Percentiles rank a stretch among this genome's conserved stretches.
Evolutionary conservation across 345 rosid genomes (phyloP).

Genomic region (Firmiana major): DNA sequence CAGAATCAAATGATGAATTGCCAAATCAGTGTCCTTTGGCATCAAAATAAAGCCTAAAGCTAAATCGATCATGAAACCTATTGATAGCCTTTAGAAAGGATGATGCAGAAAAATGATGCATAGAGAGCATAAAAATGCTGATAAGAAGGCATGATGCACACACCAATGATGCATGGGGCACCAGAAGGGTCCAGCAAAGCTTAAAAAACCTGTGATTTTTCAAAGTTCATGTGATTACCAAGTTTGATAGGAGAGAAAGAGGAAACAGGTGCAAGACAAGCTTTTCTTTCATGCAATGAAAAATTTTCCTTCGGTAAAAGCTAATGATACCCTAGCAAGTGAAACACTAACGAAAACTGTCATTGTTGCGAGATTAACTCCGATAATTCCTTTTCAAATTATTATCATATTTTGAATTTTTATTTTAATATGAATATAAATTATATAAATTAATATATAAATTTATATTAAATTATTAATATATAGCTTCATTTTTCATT

Average conservation of each 20-base stretch:
- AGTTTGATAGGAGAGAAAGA: constrained; percentile 7
- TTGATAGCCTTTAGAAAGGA: constrained; percentile 21
- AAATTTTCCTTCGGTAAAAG: constrained; percentile 19
- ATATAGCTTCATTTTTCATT: no score
- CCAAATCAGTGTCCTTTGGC: not conserved
- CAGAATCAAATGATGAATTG: constrained; percentile 1
- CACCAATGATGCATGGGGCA: constrained; percentile 22
- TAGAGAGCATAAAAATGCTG: not conserved
- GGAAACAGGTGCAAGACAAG: not conserved
- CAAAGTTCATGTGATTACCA: constrained; percentile 7
- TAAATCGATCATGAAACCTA: constrained; percentile 18
- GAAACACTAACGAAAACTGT: not conserved
- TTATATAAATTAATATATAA: no score
- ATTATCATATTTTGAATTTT: no score
- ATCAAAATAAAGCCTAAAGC: constrained; percentile 13
- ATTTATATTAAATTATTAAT: no score
- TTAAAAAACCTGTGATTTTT: constrained; percentile 12
- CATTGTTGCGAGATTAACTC: constrained; percentile 1
- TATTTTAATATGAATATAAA: no score
- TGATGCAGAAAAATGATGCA: constrained; percentile 1
- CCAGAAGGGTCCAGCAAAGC: constrained; percentile 20
- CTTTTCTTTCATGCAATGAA: constrained; percentile 11
- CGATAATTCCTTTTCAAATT: not conserved
- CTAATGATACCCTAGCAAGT: not conserved
- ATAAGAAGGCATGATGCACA: not conserved